A percentile compares a stretch with the other conserved stretches of the same genome.
Evolutionary conservation across 1,139 yeast genomes (phyloP).

Genomic region (Groenewaldozyma auringiensis): DNA sequence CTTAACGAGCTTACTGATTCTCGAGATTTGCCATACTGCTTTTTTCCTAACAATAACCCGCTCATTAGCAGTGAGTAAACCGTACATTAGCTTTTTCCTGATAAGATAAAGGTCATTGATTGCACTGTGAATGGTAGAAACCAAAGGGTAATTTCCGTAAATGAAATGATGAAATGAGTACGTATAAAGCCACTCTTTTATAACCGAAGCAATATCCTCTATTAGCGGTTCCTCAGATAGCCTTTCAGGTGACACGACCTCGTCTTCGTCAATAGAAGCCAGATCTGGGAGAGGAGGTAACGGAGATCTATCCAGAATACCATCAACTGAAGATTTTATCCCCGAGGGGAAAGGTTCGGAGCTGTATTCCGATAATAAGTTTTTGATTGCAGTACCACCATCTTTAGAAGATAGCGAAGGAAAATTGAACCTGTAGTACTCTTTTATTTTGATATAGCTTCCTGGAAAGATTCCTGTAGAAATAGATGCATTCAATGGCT

Average conservation of each 20-base stretch:
- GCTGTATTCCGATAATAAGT: not conserved
- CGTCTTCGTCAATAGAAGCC: not conserved
- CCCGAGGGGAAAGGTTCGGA: not conserved
- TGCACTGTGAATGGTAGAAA: conserved; percentile 25
- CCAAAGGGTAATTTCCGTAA: conserved; percentile 33
- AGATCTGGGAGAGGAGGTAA: conserved; percentile 28
- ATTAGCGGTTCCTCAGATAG: conserved; percentile 26
- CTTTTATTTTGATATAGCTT: conserved; percentile 22
- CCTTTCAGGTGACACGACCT: conserved; percentile 12
- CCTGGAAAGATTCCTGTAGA: conserved; percentile 29
- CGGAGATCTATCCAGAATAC: conserved; percentile 7
- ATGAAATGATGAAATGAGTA: conserved; percentile 27
- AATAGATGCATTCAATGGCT: conserved; percentile 24
- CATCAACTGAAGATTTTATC: not conserved
- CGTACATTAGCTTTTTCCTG: conserved; percentile 50
- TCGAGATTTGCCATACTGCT: conserved; percentile 53
- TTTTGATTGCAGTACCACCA: not conserved
- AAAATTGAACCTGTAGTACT: conserved; percentile 21
- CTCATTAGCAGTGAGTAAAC: conserved; percentile 56
- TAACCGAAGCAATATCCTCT: conserved; percentile 29
- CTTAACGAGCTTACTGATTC: conserved; percentile 57
- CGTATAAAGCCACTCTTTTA: conserved; percentile 30
- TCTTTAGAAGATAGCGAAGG: not conserved
- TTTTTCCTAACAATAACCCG: conserved; percentile 46
- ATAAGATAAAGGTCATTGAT: conserved; percentile 52